Evolutionary conservation across 305 asterid species (phyloP).

Genomic region (Solanum hybrid): DNA sequence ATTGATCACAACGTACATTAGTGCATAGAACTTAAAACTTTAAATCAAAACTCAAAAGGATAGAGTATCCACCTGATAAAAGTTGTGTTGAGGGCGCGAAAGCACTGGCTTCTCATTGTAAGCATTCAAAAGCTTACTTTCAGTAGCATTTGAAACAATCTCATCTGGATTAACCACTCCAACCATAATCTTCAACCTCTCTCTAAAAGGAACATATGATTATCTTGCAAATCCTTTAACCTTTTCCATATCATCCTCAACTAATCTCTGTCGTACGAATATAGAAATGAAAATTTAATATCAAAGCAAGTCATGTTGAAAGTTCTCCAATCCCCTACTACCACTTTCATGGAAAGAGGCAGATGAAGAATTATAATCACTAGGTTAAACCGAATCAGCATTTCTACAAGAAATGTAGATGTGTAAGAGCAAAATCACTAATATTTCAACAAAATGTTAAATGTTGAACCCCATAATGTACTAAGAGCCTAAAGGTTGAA

Average conservation of each 20-base stretch:
- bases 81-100: slow-evolving; percentile 90
- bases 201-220: slow-evolving; percentile 69
- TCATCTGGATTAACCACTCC: slow-evolving; percentile 78
- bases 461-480: background rate
- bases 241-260: slow-evolving; percentile 77
- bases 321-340: background rate
- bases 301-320: background rate
- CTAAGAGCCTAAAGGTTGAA: background rate
- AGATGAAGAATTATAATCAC: background rate
- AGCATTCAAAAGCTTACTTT: slow-evolving; percentile 68
- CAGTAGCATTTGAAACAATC: slow-evolving; percentile 71
- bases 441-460: background rate
- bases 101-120: slow-evolving; percentile 91
- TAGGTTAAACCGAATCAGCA: background rate
- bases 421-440: background rate
- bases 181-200: slow-evolving; percentile 80
- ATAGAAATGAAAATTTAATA: background rate
- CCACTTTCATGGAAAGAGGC: background rate
- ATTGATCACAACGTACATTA: background rate
- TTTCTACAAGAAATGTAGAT: background rate
- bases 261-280: slow-evolving; percentile 38
- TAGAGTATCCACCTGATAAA: slow-evolving; percentile 46
- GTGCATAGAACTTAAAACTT: background rate
- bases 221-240: slow-evolving; percentile 86
- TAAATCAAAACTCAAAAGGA: background rate